phyloP scores from a whole-genome alignment of 495 filamentous ascomycete species.

The Thermothielavioides terrestris region DNA sequence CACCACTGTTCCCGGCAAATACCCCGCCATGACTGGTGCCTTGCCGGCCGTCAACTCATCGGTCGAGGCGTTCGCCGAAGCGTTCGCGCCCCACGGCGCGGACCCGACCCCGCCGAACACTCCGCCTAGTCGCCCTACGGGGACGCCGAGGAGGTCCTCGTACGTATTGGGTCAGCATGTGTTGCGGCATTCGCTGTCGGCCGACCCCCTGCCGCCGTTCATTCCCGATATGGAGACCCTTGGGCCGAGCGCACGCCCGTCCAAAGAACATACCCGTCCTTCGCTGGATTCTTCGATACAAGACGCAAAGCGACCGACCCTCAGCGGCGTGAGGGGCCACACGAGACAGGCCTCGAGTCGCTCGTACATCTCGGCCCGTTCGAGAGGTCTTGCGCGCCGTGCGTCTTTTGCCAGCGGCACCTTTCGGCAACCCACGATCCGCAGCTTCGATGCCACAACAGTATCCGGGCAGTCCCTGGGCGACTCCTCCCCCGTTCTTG shows the following conservation, averaged over 20 bases:
- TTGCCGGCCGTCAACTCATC: conserved; percentile 37
- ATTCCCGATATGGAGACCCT: conserved; percentile 32
- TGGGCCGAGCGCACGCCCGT: conserved; percentile 15
- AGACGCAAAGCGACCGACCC: conserved; percentile 22
- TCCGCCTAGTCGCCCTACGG: conserved; percentile 35
- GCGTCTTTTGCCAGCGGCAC: conserved; percentile 69
- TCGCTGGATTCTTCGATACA: conserved; percentile 27
- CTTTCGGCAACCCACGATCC: conserved; percentile 47
- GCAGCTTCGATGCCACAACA: conserved; percentile 51
- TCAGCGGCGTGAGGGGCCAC: conserved; percentile 30
- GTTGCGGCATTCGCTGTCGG: conserved; percentile 21
- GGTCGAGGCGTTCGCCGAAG: conserved; percentile 41
- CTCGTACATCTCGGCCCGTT: conserved; percentile 32
- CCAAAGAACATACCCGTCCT: conserved; percentile 24
- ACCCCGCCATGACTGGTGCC: conserved; percentile 40
- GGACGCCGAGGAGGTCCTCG: conserved; percentile 43
- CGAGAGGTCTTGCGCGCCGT: conserved; percentile 33
- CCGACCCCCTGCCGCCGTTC: conserved; percentile 32
- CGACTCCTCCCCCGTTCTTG: conserved; percentile 26
- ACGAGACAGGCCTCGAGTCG: conserved; percentile 32
- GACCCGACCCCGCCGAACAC: conserved; percentile 47
- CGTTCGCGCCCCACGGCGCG: conserved; percentile 35
- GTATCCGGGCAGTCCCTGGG: conserved; percentile 39
- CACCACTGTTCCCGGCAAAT: conserved; percentile 35
- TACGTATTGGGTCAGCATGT: conserved; percentile 40